Percentiles rank a stretch among this genome's conserved stretches.
Conservation (phyloP, 2,329 filamentous ascomycete species). For the Penicillium janthinellum region DNA sequence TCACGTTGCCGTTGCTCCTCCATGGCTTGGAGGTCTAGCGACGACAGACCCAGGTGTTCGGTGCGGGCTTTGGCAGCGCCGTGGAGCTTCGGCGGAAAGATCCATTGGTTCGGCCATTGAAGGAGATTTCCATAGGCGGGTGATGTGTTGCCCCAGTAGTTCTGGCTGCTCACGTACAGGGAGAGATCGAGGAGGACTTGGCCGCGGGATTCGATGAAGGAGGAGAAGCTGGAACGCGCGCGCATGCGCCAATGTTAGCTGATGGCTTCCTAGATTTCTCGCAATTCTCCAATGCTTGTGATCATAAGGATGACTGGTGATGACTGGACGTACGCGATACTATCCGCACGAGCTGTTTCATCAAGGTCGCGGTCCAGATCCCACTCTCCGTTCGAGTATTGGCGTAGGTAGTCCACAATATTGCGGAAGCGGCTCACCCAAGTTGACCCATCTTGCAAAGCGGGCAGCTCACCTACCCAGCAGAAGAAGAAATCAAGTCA, state of each 20-base stretch:
- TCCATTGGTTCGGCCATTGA: conserved; percentile 86
- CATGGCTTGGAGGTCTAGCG: conserved; percentile 62
- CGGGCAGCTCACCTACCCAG: conserved; percentile 56
- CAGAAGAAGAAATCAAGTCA: conserved; percentile 11
- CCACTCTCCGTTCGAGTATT: conserved; percentile 52
- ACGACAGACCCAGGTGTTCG: conserved; percentile 68
- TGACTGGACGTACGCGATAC: conserved; percentile 47
- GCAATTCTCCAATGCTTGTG: too few relatives aligned
- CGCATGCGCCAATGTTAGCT: conserved; percentile 3
- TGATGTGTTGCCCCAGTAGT: conserved; percentile 76
- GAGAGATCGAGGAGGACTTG: conserved; percentile 79
- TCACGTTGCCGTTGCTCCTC: conserved; percentile 44
- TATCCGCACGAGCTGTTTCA: conserved; percentile 50
- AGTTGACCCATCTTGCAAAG: conserved; percentile 56
- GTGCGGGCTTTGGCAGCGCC: conserved; percentile 70
- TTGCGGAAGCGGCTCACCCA: conserved; percentile 58
- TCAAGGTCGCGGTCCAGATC: conserved; percentile 50
- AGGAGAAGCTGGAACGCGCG: conserved; percentile 46
- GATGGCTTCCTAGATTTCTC: not conserved
- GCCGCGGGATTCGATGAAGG: conserved; percentile 75
- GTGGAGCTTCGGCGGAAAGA: conserved; percentile 73
- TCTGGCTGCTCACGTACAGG: conserved; percentile 85
- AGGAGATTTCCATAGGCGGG: conserved; percentile 79
- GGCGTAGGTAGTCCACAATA: conserved; percentile 54
- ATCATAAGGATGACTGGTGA: not conserved